phyloP scores from a whole-genome alignment of 768 basidiomycete species.

The Pleurotus eryngii region DNA sequence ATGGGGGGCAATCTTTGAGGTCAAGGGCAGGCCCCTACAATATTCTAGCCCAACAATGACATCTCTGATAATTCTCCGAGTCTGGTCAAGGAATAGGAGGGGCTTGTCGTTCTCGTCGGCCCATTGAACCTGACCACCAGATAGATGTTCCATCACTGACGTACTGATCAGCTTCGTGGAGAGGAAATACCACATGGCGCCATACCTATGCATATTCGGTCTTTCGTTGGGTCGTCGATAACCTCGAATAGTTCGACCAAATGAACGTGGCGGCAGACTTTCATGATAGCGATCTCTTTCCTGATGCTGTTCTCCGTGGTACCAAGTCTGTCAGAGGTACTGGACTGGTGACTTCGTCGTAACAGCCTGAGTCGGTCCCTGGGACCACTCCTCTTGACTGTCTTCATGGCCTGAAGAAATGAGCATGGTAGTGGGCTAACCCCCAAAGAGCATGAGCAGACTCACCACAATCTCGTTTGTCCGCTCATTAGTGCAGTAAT shows the following conservation, averaged over 20 bases:
- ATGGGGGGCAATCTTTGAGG: not conserved
- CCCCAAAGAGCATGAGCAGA: conserved; percentile 14
- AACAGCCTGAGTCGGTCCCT: conserved; percentile 61
- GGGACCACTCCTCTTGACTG: conserved; percentile 60
- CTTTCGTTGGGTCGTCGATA: conserved; percentile 79
- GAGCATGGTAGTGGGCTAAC: not conserved
- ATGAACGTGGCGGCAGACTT: conserved; percentile 76
- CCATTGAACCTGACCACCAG: conserved; percentile 42
- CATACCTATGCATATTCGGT: conserved; percentile 85
- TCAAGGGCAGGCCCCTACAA: conserved; percentile 22
- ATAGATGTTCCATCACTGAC: conserved; percentile 39
- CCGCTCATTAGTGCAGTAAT: conserved; percentile 55
- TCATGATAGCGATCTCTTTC: conserved; percentile 91
- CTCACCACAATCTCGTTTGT: conserved; percentile 41
- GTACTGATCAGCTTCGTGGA: not conserved
- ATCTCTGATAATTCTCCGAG: conserved; percentile 38
- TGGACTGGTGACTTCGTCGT: conserved; percentile 36
- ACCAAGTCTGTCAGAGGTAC: conserved; percentile 31
- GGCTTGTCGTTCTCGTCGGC: conserved; percentile 26
- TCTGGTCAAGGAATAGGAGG: conserved; percentile 32
- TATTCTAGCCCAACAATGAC: conserved; percentile 41
- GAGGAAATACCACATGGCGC: conserved; percentile 8
- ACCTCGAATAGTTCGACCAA: conserved; percentile 82
- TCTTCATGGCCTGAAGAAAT: conserved; percentile 61
- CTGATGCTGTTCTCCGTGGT: conserved; percentile 74